Conservation (phyloP, 345 rosid species). For the Tarenaya hassleriana region DNA sequence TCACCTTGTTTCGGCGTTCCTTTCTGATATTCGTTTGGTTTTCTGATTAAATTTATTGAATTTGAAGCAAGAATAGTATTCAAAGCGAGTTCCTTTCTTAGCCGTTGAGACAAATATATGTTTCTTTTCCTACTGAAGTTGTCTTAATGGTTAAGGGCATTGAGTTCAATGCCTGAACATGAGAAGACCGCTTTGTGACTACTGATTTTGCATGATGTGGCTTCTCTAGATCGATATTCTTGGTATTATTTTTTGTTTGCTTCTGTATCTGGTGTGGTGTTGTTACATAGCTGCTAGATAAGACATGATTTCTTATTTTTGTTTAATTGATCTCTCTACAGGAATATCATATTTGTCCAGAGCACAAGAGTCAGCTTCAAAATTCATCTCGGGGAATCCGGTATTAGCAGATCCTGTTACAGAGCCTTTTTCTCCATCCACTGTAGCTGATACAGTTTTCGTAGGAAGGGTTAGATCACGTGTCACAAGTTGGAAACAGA, state of each 20-base stretch:
- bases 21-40: background rate
- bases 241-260: background rate
- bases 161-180: background rate
- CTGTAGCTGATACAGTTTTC: slow-evolving; percentile 68
- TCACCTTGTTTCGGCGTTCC: slow-evolving; percentile 13
- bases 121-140: background rate
- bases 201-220: too few relatives aligned
- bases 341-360: slow-evolving; percentile 85
- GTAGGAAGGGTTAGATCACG: slow-evolving; percentile 59
- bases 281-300: background rate
- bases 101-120: background rate
- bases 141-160: background rate
- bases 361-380: slow-evolving; percentile 69
- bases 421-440: slow-evolving; percentile 39
- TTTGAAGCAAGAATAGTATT: background rate
- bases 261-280: background rate
- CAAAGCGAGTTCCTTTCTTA: background rate
- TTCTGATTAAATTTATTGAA: background rate
- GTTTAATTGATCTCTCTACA: slow-evolving; percentile 21
- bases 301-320: background rate
- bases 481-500: slow-evolving; percentile 59
- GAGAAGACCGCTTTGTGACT: background rate
- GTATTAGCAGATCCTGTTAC: slow-evolving; percentile 24
- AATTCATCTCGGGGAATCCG: slow-evolving; percentile 50
- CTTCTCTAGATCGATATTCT: too few relatives aligned